These are phyloP conservation scores for Entophlyctis luteolus DNA, from an alignment of 192 early-diverging fungal species.

Conservation along the genomic window DNA sequence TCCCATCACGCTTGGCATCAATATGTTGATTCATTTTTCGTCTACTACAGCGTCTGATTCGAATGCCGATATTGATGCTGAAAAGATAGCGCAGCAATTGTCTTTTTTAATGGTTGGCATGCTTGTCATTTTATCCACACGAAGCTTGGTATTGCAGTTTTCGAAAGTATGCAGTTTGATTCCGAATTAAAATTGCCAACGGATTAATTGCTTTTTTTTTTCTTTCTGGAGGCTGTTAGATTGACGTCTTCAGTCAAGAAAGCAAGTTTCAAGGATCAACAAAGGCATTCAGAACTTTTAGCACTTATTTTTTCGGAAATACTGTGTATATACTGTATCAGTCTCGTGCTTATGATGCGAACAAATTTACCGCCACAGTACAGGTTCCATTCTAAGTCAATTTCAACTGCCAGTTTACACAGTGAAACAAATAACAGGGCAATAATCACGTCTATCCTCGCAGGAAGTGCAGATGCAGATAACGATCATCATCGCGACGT, in stretches of 20 bases:
- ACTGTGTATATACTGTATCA: conserved; percentile 90
- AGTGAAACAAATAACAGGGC: neutral
- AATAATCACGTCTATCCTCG: neutral
- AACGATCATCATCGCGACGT: conserved; percentile 68
- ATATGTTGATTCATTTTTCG: conserved; percentile 63
- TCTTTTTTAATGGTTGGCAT: conserved; percentile 88
- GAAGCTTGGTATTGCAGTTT: conserved; percentile 80
- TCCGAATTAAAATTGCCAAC: conserved; percentile 65
- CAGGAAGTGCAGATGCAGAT: conserved; percentile 64
- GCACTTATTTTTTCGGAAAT: conserved; percentile 80
- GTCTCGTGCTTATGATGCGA: conserved; percentile 89
- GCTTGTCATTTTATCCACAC: conserved; percentile 84
- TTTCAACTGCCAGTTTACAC: no score
- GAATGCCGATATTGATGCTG: conserved; percentile 57
- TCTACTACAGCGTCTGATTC: conserved; percentile 38
- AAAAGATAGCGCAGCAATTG: conserved; percentile 85
- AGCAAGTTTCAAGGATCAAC: neutral
- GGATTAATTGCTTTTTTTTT: conserved; percentile 16
- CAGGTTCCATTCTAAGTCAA: no score
- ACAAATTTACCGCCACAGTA: conserved; percentile 80
- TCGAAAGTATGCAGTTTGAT: conserved; percentile 59
- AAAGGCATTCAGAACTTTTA: conserved; percentile 53
- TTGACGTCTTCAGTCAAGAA: neutral
- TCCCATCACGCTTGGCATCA: conserved; percentile 76
- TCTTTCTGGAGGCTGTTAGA: neutral